These are phyloP conservation scores for Solanum peruvianum DNA, from an alignment of 257 asterid species.

Conservation along the genomic window DNA sequence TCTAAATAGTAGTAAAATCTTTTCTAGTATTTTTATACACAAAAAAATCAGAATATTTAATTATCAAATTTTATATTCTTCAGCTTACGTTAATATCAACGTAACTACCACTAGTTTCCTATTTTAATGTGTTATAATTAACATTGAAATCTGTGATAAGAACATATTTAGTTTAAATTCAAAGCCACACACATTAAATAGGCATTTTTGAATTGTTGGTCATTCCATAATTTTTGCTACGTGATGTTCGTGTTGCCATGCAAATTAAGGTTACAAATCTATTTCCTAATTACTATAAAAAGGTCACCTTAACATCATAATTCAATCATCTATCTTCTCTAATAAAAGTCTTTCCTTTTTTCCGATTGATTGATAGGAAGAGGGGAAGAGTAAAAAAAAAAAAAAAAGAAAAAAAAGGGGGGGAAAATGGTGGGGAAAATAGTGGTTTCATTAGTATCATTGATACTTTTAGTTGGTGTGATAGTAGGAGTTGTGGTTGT, in stretches of 20 bases:
- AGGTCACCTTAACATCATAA: neutral
- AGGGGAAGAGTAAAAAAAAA: neutral
- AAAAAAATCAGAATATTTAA: neutral
- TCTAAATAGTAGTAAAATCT: neutral
- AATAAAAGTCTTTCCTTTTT: slow-evolving; percentile 3
- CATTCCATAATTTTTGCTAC: neutral
- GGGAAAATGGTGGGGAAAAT: slow-evolving; percentile 22
- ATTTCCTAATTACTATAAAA: neutral
- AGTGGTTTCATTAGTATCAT: slow-evolving; percentile 28
- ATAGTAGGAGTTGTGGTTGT: slow-evolving; percentile 39
- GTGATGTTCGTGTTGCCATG: neutral
- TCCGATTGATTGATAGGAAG: neutral
- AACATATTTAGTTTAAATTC: neutral
- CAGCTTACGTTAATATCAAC: neutral
- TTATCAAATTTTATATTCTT: neutral
- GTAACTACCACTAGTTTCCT: neutral
- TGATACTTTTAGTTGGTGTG: slow-evolving; percentile 49
- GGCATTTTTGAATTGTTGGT: too few relatives aligned
- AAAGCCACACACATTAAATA: neutral
- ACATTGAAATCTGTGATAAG: neutral
- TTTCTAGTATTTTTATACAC: too few relatives aligned
- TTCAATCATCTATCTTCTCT: neutral
- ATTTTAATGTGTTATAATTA: neutral
- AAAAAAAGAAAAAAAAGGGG: neutral
- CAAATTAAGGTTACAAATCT: neutral